phyloP scores from a whole-genome alignment of 2,329 filamentous ascomycete species.

The Colletotrichum truncatum region DNA sequence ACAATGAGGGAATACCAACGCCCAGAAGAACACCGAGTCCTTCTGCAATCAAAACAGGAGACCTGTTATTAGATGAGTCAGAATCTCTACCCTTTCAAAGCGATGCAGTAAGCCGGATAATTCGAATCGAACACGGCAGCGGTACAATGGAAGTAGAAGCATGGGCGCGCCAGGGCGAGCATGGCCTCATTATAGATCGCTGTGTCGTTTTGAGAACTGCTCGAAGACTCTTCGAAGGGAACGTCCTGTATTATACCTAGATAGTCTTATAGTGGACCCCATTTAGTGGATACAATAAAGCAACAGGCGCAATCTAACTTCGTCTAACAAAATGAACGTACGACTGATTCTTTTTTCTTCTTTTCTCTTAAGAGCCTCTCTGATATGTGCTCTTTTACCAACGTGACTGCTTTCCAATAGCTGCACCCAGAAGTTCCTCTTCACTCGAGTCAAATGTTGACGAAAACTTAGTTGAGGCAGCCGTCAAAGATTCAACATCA shows the following conservation, averaged over 20 bases:
- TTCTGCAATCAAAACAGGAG: background rate
- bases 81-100: background rate
- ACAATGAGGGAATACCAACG: slow-evolving; percentile 15
- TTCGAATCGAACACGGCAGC: slow-evolving; percentile 38
- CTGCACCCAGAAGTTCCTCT: too few relatives aligned
- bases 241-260: slow-evolving; percentile 38
- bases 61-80: background rate
- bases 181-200: slow-evolving; percentile 34
- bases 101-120: background rate
- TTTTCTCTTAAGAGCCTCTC: background rate
- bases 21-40: slow-evolving; percentile 36
- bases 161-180: slow-evolving; percentile 26
- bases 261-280: background rate
- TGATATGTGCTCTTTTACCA: too few relatives aligned
- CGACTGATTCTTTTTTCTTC: background rate
- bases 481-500: too few relatives aligned
- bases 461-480: too few relatives aligned
- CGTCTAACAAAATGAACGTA: too few relatives aligned
- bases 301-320: background rate
- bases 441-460: too few relatives aligned
- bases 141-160: slow-evolving; percentile 40
- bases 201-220: slow-evolving; percentile 42
- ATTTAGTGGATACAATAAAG: too few relatives aligned
- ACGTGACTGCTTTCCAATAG: too few relatives aligned
- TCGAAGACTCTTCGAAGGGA: slow-evolving; percentile 42